Evolutionary conservation across 2,329 filamentous ascomycete genomes (phyloP), one percentile per base, ranked within the genome.

Genomic region (Leptosphaerulina australis): DNA sequence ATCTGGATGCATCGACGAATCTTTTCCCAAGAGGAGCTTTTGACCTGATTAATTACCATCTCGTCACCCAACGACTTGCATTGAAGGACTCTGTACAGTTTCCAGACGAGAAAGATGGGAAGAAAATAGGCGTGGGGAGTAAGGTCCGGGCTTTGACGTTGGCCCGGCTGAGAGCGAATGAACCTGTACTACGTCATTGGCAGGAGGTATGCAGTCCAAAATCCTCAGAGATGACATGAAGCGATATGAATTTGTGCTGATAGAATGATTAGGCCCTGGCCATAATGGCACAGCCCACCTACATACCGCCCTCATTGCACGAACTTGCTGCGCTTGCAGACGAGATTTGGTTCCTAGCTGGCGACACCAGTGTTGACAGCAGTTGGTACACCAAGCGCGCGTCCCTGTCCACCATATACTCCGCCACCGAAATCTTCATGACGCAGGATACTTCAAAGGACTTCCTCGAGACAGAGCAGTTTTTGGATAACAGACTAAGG

Each of bases 271-370:
- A 94, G 88, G 94, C 93, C 34, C 81, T 97, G 2, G 91, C 90
- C 3, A 79, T 96, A 55, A 96, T 97, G 89, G 91, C 91, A 4
- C 86, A 95, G 50, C 89, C 91, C 0, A 83, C 81, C 53, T 88
- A 93, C 71, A 81, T 95, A 25, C 84, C 90, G 0, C 76, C 84
- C 7, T 92, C 91, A 0, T 70, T 97, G 3, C 81, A 81, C 34
- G 94, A 97, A 75, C 83, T 99, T 3, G 86, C 88, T 31, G 79
- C 83, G 39, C 83, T 99, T 4, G 83, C 88, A n/a, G 93, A 97
- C 71, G 94, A 99, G 72, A 95, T 99, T 41, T 90, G 88, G 81
- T 91, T 88, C 66, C 83, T 96, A 3, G 84, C 93, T 0, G 90
- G 91, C 40, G 94, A 97, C 72, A 79, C 77, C 17, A 83, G 86